phyloP scores from a whole-genome alignment of 2,329 filamentous ascomycete species.

The Fusarium sp. region DNA sequence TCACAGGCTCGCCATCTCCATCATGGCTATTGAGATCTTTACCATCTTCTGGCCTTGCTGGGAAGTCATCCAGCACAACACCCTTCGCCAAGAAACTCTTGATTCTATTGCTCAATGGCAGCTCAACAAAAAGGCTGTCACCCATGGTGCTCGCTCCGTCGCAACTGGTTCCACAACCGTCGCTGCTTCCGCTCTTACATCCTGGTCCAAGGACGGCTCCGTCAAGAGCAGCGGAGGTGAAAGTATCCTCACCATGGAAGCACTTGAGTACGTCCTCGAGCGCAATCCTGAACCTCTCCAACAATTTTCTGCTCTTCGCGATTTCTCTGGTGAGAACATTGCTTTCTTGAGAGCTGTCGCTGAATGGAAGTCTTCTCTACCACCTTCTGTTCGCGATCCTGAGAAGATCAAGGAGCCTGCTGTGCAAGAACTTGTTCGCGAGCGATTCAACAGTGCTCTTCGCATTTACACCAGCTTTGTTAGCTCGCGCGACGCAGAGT shows the following conservation, averaged over 20 bases:
- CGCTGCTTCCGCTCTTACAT: conserved; percentile 52
- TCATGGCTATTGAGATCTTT: conserved; percentile 71
- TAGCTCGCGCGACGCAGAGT: conserved; percentile 61
- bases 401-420: conserved; percentile 37
- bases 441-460: conserved; percentile 67
- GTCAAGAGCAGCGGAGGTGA: conserved; percentile 50
- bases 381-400: conserved; percentile 39
- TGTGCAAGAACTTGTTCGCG: conserved; percentile 53
- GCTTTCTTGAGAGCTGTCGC: conserved; percentile 70
- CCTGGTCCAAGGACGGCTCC: conserved; percentile 51
- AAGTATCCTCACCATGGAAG: conserved; percentile 50
- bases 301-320: conserved; percentile 71
- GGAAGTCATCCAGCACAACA: conserved; percentile 61
- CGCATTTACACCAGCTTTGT: conserved; percentile 52
- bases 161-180: conserved; percentile 49
- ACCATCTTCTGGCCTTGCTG: conserved; percentile 72
- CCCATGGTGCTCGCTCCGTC: conserved; percentile 49
- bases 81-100: conserved; percentile 60
- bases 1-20: conserved; percentile 66
- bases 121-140: conserved; percentile 51
- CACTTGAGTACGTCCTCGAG: conserved; percentile 65
- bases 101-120: conserved; percentile 63
- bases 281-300: conserved; percentile 70
- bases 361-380: conserved; percentile 53
- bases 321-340: conserved; percentile 77